Base-by-base conservation (phyloP, 176 grass and related monocot species). In the Oryza glaberrima region DNA sequence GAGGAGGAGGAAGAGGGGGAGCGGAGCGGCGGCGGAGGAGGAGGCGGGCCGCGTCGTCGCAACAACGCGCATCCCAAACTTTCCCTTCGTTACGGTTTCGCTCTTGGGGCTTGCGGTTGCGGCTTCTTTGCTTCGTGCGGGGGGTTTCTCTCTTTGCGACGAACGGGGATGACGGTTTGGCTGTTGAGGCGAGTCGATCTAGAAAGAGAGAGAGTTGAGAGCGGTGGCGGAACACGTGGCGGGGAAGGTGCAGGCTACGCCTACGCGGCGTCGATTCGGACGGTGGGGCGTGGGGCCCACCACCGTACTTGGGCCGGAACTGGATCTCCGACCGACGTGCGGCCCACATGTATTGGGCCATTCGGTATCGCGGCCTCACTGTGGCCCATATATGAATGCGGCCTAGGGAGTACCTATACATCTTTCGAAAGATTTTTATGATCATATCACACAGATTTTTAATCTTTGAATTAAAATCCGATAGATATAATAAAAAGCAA, bases 31-130 rank as follows among this genome's bases (percentile, higher is more conserved):
- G 26, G 26, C 26, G 26, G 26, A 26, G 51, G 72, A 4, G 17
- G 78, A 5, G 73, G 7, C 12, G 67, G 49, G 26, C 38, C 66
- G 77, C 43, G 78, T 77, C 43, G 78, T 77, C 43, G 88, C 66
- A 76, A 83, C 78, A 38, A 90, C 73, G 88, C 73, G 66, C 83
- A 90, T 90, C 77, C 77, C 85, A 71, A 73, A 36, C 26, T 20
- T 20, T 11, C 69, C 4, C 43, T 10, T 52, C 2, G 49, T 22
- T 3, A 7, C 19, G 19, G 19, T 60, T 60, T 60, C 19, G 56
- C 56, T 20, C 15, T 54, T 44, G 8, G 43, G 9, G 1, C 9
- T 17, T 17, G 26, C 26, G 26, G 26, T 17, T 19, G 13, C 51
- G 6, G 6, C 38, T 40, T 40, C 38, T 54, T 60, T 60, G 56